These are phyloP conservation scores for Ceratorhiza oryzae-sativae DNA, from an alignment of 1,284 basidiomycete species.

Conservation along the genomic window DNA sequence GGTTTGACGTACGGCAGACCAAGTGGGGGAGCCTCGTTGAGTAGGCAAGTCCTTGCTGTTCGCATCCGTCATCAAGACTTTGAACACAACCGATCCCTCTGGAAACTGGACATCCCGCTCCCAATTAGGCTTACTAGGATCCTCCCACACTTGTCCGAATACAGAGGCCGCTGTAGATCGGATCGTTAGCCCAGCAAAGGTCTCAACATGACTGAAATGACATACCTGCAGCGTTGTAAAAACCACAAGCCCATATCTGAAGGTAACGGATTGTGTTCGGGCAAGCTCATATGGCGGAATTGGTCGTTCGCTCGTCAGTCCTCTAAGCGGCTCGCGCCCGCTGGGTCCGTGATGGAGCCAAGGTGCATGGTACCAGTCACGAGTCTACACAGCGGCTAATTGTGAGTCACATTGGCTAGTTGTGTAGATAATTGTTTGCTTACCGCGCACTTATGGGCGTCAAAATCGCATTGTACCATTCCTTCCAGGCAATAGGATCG, in stretches of 20 bases:
- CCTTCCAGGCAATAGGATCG: constrained; percentile 8
- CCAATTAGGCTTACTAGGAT: constrained; percentile 33
- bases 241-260: constrained; percentile 38
- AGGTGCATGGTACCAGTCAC: constrained; percentile 37
- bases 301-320: constrained; percentile 28
- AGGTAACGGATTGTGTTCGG: constrained; percentile 7
- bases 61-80: constrained; percentile 33
- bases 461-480: constrained; percentile 2
- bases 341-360: constrained; percentile 32
- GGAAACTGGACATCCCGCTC: constrained; percentile 30
- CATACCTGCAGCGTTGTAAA: constrained; percentile 34
- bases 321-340: constrained; percentile 27
- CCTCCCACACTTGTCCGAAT: constrained; percentile 28
- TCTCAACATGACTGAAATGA: background rate
- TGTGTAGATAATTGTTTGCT: background rate
- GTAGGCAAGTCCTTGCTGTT: constrained; percentile 19
- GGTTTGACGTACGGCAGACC: constrained; percentile 21
- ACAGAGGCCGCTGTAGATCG: constrained; percentile 19
- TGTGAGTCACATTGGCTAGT: too few species aligned
- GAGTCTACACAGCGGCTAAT: background rate
- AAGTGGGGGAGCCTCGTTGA: constrained; percentile 30
- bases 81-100: constrained; percentile 36
- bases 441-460: constrained; percentile 1
- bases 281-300: constrained; percentile 32
- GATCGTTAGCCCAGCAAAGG: background rate